These are phyloP conservation scores for Neurospora intermedia DNA, from an alignment of 495 filamentous ascomycete genomes.

Conservation along the genomic window DNA sequence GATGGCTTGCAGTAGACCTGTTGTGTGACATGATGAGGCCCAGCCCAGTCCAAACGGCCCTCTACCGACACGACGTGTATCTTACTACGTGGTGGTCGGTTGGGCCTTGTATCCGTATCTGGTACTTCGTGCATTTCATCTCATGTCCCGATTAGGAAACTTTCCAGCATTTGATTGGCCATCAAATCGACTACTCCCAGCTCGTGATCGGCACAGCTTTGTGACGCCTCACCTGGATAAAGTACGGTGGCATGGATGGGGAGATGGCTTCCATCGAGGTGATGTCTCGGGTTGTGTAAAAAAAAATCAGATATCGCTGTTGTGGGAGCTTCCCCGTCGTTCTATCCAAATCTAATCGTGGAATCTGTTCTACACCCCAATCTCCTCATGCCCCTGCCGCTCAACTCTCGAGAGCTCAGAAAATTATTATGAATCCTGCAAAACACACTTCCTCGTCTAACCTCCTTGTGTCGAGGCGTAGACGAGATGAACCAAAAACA, in stretches of 20 bases:
- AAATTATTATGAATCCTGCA: background rate
- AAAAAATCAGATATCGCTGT: background rate
- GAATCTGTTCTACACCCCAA: background rate
- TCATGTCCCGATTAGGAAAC: conserved; percentile 13
- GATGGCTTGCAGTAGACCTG: background rate
- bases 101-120: background rate
- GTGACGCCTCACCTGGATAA: background rate
- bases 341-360: background rate
- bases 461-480: background rate
- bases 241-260: background rate
- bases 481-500: background rate
- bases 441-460: background rate
- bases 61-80: background rate
- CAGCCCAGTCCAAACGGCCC: background rate
- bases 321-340: background rate
- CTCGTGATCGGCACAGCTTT: background rate
- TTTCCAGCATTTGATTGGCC: conserved; percentile 13
- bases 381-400: background rate
- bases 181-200: background rate
- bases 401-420: background rate
- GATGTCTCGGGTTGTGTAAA: background rate
- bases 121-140: background rate
- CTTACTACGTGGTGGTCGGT: background rate
- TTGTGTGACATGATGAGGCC: background rate
- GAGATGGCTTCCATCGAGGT: background rate